A percentile compares a stretch with the other conserved stretches of the same genome.
Conservation (phyloP, 345 rosid species). For the Abelmoschus esculentus region DNA sequence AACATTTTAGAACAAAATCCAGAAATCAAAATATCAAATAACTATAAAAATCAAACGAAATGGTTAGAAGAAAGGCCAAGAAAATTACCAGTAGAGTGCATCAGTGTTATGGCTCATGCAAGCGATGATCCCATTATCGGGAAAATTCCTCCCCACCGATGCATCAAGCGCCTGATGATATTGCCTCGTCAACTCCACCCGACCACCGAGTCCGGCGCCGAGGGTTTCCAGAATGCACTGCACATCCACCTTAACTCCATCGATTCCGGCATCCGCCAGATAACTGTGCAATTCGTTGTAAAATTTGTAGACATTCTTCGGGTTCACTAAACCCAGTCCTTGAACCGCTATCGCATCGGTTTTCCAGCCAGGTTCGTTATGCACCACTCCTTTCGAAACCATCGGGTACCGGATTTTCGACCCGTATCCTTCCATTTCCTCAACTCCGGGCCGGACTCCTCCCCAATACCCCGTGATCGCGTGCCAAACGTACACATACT, state of each 20-base stretch:
- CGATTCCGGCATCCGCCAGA: conserved; percentile 72
- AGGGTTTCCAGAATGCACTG: conserved; percentile 90
- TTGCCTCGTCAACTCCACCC: conserved; percentile 75
- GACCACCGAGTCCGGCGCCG: conserved; percentile 72
- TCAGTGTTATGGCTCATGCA: conserved; percentile 97
- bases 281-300: conserved; percentile 75
- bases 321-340: conserved; percentile 81
- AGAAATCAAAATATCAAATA: neutral
- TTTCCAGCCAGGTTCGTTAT: conserved; percentile 85
- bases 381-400: conserved; percentile 58
- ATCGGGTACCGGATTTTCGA: conserved; percentile 65
- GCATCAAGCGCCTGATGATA: conserved; percentile 91
- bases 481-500: conserved; percentile 90
- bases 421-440: conserved; percentile 58
- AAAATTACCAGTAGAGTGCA: conserved; percentile 77
- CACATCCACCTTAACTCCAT: conserved; percentile 88
- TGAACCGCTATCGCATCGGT: conserved; percentile 54
- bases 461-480: conserved; percentile 98
- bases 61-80: neutral
- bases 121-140: conserved; percentile 85
- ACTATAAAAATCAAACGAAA: neutral
- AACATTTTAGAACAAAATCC: neutral
- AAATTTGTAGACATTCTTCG: conserved; percentile 59
- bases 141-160: conserved; percentile 66
- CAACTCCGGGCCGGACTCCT: conserved; percentile 71